These are phyloP conservation scores for Codiaeum variegatum DNA, from an alignment of 441 rosid species.

Conservation along the genomic window DNA sequence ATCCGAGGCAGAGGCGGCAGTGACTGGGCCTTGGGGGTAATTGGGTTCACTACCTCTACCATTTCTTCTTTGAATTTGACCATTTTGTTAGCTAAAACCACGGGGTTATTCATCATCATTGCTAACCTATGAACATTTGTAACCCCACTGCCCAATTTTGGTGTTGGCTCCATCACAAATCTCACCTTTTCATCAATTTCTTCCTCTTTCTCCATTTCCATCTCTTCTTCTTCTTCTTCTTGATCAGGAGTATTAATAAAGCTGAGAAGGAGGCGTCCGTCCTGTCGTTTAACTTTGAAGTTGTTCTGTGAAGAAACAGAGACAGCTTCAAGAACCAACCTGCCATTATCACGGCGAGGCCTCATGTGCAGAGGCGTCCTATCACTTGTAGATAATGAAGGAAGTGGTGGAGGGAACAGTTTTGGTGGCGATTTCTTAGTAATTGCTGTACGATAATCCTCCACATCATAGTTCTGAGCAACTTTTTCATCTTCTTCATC, in stretches of 20 bases:
- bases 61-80: constrained; percentile 22
- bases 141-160: constrained; percentile 32
- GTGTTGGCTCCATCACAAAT: constrained; percentile 28
- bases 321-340: constrained; percentile 82
- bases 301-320: constrained; percentile 62
- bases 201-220: constrained; percentile 22
- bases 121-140: constrained; percentile 49
- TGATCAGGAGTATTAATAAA: constrained; percentile 26
- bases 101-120: constrained; percentile 47
- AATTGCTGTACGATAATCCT: constrained; percentile 18
- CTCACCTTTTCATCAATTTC: constrained; percentile 20
- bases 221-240: constrained; percentile 17
- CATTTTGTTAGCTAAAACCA: constrained; percentile 33
- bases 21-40: constrained; percentile 36
- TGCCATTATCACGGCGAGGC: constrained; percentile 72
- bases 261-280: constrained; percentile 84
- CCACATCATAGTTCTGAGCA: constrained; percentile 14
- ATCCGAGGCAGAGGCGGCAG: constrained; percentile 46
- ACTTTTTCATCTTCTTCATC: neutral
- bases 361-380: constrained; percentile 58
- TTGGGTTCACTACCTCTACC: constrained; percentile 15
- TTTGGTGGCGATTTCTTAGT: constrained; percentile 30
- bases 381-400: constrained; percentile 44
- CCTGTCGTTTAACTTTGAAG: constrained; percentile 63
- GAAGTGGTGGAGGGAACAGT: constrained; percentile 75